phyloP scores from a whole-genome alignment of 495 filamentous ascomycete genomes.

The Penicillium roqueforti region DNA sequence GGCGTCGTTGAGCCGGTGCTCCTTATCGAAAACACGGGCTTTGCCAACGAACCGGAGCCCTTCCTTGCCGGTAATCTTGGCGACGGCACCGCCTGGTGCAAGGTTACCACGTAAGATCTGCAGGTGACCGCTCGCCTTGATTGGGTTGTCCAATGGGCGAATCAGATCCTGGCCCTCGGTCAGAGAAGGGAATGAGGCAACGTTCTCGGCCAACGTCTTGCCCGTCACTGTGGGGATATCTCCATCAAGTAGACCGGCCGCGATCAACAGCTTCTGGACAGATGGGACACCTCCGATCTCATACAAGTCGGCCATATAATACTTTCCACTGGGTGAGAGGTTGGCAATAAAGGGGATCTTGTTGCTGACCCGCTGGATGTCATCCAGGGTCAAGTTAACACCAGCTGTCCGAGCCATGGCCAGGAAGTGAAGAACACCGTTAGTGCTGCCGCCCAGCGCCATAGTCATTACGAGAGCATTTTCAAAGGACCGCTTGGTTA shows the following conservation, averaged over 20 bases:
- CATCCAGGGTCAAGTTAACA: constrained; percentile 77
- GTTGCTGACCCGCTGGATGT: constrained; percentile 81
- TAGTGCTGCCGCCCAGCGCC: constrained; percentile 86
- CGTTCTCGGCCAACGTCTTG: constrained; percentile 83
- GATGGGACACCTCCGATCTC: constrained; percentile 86
- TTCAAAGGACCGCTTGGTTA: constrained; percentile 83
- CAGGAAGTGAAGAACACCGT: constrained; percentile 89
- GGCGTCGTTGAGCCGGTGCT: constrained; percentile 70
- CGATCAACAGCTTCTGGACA: constrained; percentile 88
- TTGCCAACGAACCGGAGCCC: constrained; percentile 76
- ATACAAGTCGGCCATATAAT: constrained; percentile 95
- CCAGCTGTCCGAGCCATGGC: constrained; percentile 92
- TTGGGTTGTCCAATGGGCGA: constrained; percentile 73
- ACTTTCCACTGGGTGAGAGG: constrained; percentile 79
- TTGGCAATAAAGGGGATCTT: constrained; percentile 94
- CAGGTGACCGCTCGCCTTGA: constrained; percentile 84
- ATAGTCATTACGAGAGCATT: constrained; percentile 93
- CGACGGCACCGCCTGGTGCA: constrained; percentile 86
- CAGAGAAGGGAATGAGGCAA: constrained; percentile 74
- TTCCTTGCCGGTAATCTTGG: constrained; percentile 98
- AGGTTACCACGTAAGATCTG: constrained; percentile 89
- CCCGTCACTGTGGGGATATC: constrained; percentile 87
- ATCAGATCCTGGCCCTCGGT: constrained; percentile 82
- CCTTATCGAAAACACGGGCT: constrained; percentile 89
- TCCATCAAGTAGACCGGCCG: constrained; percentile 77